These are phyloP conservation scores for Cryptococcus sp. DNA, from an alignment of 1,284 basidiomycete species.

Conservation along the genomic window DNA sequence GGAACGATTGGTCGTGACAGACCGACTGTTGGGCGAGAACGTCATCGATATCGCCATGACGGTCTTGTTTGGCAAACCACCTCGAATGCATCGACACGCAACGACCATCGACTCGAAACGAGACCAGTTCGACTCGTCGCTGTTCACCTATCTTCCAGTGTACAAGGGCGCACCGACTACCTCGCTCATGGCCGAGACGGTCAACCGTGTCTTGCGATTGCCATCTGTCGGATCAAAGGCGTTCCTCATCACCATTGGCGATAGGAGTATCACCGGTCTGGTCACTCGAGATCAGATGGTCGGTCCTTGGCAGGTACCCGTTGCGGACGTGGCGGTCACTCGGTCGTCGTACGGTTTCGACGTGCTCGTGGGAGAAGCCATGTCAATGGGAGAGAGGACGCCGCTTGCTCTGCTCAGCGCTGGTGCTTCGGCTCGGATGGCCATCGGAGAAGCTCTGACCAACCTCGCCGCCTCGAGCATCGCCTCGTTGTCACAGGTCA, in stretches of 20 bases:
- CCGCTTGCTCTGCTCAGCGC: slow-evolving; percentile 82
- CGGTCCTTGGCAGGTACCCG: slow-evolving; percentile 96
- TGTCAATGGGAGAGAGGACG: slow-evolving; percentile 96
- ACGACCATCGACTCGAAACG: slow-evolving; percentile 53
- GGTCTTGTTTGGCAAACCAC: slow-evolving; percentile 93
- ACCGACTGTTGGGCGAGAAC: slow-evolving; percentile 70
- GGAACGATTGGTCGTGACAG: slow-evolving; percentile 81
- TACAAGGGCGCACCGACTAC: slow-evolving; percentile 37
- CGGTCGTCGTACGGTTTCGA: slow-evolving; percentile 90
- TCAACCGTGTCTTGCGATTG: slow-evolving; percentile 76
- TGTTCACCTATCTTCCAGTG: slow-evolving; percentile 58
- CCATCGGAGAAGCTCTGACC: slow-evolving; percentile 87
- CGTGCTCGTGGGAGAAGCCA: slow-evolving; percentile 79
- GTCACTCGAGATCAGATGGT: slow-evolving; percentile 98
- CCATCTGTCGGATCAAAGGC: slow-evolving; percentile 92
- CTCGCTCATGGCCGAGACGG: slow-evolving; percentile 57
- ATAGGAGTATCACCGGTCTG: slow-evolving; percentile 88
- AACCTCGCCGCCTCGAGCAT: slow-evolving; percentile 83
- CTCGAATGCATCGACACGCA: slow-evolving; percentile 79
- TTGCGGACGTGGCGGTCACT: slow-evolving; percentile 95
- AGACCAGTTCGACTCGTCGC: slow-evolving; percentile 64
- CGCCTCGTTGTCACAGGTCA: slow-evolving; percentile 66
- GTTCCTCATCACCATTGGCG: slow-evolving; percentile 98
- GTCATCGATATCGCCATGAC: slow-evolving; percentile 91
- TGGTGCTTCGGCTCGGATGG: slow-evolving; percentile 90